Conservation (phyloP, 305 asterid genomes). For the Solanum hybrid region DNA sequence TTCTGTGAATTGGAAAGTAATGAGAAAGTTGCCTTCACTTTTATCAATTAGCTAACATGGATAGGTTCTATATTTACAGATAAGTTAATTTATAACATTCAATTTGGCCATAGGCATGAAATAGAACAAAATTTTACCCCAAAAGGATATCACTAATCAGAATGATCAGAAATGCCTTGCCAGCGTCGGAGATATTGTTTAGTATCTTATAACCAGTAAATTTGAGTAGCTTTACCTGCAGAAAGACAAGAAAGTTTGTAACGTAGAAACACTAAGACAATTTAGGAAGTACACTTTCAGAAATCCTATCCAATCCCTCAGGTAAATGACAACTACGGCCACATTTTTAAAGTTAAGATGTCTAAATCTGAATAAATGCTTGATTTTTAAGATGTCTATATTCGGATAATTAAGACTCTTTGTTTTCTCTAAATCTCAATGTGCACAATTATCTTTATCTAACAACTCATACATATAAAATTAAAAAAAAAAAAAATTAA, state of each 20-base stretch:
- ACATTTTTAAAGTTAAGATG: not conserved
- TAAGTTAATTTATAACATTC: not conserved
- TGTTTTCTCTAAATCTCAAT: not conserved
- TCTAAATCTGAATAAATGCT: not conserved
- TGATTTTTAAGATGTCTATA: not conserved
- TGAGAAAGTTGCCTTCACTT: not conserved
- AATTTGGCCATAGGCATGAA: not conserved
- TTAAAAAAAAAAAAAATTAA: not conserved
- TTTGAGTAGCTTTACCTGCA: constrained; percentile 89
- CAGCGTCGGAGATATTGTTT: constrained; percentile 79
- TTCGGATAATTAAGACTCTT: not conserved
- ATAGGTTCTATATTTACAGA: not conserved
- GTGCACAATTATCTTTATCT: not conserved
- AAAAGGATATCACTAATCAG: constrained; percentile 82
- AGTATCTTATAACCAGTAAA: constrained; percentile 86
- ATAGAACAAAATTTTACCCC: constrained; percentile 42
- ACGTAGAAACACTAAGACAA: not conserved
- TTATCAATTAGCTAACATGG: not conserved
- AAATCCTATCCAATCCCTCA: not conserved
- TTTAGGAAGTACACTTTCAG: not conserved
- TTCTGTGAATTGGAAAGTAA: not conserved
- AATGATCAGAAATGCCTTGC: constrained; percentile 85
- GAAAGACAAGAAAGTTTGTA: constrained; percentile 1
- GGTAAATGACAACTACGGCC: not conserved
- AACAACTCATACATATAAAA: not conserved